Conservation (phyloP, 352 stramenopile species). For the Globisporangium spinosum region DNA sequence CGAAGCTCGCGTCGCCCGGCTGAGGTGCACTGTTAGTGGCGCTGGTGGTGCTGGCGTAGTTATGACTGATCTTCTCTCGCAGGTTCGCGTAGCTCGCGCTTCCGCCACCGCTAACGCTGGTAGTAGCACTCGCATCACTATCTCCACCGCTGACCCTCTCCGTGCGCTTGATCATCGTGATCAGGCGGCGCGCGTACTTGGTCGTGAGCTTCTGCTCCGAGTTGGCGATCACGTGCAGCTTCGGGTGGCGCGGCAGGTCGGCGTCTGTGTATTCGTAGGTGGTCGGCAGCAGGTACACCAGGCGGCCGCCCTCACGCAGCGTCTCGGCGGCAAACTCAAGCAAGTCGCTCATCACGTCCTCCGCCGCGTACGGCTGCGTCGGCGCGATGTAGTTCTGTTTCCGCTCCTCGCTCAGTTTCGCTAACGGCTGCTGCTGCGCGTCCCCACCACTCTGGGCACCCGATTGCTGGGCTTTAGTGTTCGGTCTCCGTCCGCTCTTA, state of each 20-base stretch:
- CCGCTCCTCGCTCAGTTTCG: constrained; percentile 60
- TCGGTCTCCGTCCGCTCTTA: constrained; percentile 81
- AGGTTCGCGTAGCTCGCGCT: constrained; percentile 68
- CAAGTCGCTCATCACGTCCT: constrained; percentile 97
- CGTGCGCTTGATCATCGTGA: constrained; percentile 83
- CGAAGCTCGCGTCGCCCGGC: constrained; percentile 49
- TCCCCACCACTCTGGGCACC: constrained; percentile 18
- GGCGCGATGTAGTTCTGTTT: constrained; percentile 93
- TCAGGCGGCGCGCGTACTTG: constrained; percentile 79
- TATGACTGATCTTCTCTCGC: constrained; percentile 58
- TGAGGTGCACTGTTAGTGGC: not conserved
- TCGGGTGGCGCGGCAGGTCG: constrained; percentile 72
- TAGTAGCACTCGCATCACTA: not conserved
- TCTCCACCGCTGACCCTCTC: not conserved
- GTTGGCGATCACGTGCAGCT: constrained; percentile 66
- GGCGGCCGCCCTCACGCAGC: constrained; percentile 67
- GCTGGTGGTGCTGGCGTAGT: constrained; percentile 11
- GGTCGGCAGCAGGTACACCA: constrained; percentile 87
- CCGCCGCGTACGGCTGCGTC: constrained; percentile 93
- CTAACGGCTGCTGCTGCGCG: constrained; percentile 20
- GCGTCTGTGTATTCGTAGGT: constrained; percentile 80
- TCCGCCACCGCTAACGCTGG: constrained; percentile 9
- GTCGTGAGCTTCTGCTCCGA: constrained; percentile 83
- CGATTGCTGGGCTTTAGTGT: constrained; percentile 23
- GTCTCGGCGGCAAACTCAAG: constrained; percentile 87